Percentiles rank a stretch among this genome's conserved stretches.
Conservation (phyloP, 164 flowering plant genomes). For the Nymphaea colorata region DNA sequence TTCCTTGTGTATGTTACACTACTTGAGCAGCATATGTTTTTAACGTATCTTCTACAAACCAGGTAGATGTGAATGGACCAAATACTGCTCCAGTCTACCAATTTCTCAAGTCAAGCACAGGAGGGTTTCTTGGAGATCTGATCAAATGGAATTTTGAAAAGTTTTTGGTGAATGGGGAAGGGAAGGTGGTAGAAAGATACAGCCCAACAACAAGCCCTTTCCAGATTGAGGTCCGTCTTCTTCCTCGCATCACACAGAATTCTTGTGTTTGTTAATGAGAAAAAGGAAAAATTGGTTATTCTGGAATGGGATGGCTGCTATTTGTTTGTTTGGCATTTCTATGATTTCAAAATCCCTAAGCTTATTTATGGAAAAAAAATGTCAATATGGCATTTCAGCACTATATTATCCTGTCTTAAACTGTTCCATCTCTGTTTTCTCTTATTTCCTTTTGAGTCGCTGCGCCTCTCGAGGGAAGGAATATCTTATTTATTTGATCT, state of each 20-base stretch:
- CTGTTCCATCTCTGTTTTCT: too few species aligned
- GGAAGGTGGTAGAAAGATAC: conserved; percentile 83
- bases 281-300: not conserved
- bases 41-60: not conserved
- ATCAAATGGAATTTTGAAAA: conserved; percentile 97
- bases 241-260: not conserved
- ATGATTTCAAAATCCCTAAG: too few species aligned
- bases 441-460: too few species aligned
- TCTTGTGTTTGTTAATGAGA: not conserved
- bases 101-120: conserved; percentile 73
- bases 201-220: conserved; percentile 83
- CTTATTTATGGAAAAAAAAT: too few species aligned
- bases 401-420: too few species aligned
- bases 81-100: conserved; percentile 81
- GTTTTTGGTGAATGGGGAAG: conserved; percentile 80
- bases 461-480: too few species aligned
- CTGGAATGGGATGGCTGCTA: too few species aligned
- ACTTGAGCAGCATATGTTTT: too few species aligned
- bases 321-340: too few species aligned
- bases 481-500: too few species aligned
- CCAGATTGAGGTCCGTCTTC: conserved; percentile 71
- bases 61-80: conserved; percentile 96
- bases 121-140: conserved; percentile 76
- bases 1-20: not conserved
- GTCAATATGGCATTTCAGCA: too few species aligned